phyloP scores from a whole-genome alignment of 306 rosid species.

The Casuarina cunninghamiana region DNA sequence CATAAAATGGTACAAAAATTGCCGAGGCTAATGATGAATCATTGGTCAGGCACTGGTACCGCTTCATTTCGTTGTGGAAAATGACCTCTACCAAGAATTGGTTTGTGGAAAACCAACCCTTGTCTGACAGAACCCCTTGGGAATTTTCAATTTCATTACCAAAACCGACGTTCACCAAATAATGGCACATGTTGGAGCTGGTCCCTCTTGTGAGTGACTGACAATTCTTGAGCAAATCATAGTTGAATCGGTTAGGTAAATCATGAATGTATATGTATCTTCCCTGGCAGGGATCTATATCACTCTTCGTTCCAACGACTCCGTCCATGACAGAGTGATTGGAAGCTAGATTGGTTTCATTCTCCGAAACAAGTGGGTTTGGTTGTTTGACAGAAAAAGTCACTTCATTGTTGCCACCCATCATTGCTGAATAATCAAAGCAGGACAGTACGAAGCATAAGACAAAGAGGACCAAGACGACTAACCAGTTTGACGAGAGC shows the following conservation, averaged over 20 bases:
- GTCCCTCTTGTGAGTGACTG: slow-evolving; percentile 66
- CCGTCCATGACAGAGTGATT: slow-evolving; percentile 1
- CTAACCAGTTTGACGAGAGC: slow-evolving; percentile 48
- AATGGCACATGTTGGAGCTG: slow-evolving; percentile 66
- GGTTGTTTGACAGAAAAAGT: slow-evolving; percentile 22
- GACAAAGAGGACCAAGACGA: slow-evolving; percentile 41
- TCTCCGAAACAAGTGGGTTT: slow-evolving; percentile 23
- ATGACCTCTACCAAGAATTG: slow-evolving; percentile 80
- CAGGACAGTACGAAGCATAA: slow-evolving; percentile 36
- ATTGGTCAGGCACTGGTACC: slow-evolving; percentile 64
- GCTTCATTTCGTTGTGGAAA: slow-evolving; percentile 72
- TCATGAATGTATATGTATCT: slow-evolving; percentile 61
- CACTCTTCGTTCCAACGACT: neutral
- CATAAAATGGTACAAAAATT: slow-evolving; percentile 77
- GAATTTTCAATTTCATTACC: slow-evolving; percentile 49
- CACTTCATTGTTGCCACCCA: slow-evolving; percentile 20
- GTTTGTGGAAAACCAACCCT: slow-evolving; percentile 72
- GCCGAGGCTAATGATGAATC: slow-evolving; percentile 68
- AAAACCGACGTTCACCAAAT: slow-evolving; percentile 57
- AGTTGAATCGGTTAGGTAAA: slow-evolving; percentile 68
- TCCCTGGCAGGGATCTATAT: slow-evolving; percentile 50
- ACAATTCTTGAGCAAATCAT: slow-evolving; percentile 49
- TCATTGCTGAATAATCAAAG: slow-evolving; percentile 45
- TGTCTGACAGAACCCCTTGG: slow-evolving; percentile 39
- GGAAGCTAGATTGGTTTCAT: slow-evolving; percentile 10